Evolutionary conservation across 371 early-diverging fungal species (phyloP).

Genomic region (Actinomucor elegans): DNA sequence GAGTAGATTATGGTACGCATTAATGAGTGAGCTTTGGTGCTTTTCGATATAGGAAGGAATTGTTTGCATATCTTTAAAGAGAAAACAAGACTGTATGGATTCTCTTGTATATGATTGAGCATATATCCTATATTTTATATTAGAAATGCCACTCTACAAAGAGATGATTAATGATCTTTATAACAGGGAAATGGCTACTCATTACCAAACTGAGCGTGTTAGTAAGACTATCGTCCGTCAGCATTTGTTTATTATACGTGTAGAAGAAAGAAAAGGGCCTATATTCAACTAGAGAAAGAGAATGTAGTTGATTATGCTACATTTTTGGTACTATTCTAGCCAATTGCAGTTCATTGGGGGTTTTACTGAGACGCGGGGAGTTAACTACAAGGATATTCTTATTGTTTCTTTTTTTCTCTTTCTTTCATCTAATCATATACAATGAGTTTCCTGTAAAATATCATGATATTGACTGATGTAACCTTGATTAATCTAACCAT

Average conservation of each 20-base stretch:
- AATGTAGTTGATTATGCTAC: neutral
- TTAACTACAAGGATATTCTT: slow-evolving; percentile 6
- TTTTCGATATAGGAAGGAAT: slow-evolving; percentile 4
- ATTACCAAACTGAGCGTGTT: slow-evolving; percentile 44
- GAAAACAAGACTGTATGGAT: slow-evolving; percentile 16
- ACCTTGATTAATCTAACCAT: neutral
- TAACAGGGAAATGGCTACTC: no score
- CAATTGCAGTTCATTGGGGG: no score
- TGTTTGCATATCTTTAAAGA: neutral
- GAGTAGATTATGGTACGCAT: slow-evolving; percentile 21
- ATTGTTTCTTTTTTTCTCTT: neutral
- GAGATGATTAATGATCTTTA: no score
- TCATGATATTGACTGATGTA: neutral
- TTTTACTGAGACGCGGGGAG: no score
- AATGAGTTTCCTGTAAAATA: slow-evolving; percentile 49
- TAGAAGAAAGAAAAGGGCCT: neutral
- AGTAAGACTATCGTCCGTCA: slow-evolving; percentile 36
- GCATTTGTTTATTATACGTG: no score
- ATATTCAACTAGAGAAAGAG: no score
- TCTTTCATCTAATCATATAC: neutral
- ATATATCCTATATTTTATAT: slow-evolving; percentile 38
- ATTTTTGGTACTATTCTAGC: no score
- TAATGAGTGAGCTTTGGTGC: slow-evolving; percentile 16
- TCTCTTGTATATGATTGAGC: slow-evolving; percentile 22
- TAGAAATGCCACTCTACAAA: slow-evolving; percentile 36